Conservation (phyloP, 441 rosid genomes). For the Syzygium malaccense region DNA sequence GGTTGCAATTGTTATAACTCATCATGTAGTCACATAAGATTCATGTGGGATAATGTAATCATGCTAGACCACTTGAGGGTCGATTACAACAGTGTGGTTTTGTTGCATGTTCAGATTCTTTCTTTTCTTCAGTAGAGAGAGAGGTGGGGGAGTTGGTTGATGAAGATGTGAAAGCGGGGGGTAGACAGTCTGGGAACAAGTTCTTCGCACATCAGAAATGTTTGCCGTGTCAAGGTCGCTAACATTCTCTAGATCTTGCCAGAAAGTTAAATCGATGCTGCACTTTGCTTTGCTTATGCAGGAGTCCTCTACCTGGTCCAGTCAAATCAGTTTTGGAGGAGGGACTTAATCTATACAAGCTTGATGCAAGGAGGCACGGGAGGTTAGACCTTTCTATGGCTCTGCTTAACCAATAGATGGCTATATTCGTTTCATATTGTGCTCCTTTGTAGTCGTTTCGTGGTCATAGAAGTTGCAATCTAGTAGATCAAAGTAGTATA, state of each 20-base stretch:
- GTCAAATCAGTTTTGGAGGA: slow-evolving; percentile 66
- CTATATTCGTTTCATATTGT: neutral
- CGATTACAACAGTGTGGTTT: neutral
- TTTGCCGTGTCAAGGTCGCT: neutral
- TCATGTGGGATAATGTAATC: neutral
- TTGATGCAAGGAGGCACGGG: slow-evolving; percentile 71
- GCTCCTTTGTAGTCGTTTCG: neutral
- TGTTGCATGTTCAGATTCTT: neutral
- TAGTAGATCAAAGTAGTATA: neutral
- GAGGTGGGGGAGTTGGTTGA: neutral
- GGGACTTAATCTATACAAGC: slow-evolving; percentile 69
- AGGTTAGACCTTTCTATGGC: slow-evolving; percentile 37
- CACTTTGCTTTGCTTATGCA: slow-evolving; percentile 21
- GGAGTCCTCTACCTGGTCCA: slow-evolving; percentile 72
- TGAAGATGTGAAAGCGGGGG: neutral
- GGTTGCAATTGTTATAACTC: neutral
- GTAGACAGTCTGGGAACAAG: neutral
- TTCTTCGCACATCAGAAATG: neutral
- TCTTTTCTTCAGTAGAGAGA: neutral
- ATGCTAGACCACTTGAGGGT: neutral
- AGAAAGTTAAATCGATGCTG: neutral
- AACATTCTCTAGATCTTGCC: neutral
- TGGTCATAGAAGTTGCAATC: neutral
- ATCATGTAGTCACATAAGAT: neutral
- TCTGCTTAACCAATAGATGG: neutral